Conservation (phyloP, 108 stramenopile genomes). For the Seminavis robusta region DNA sequence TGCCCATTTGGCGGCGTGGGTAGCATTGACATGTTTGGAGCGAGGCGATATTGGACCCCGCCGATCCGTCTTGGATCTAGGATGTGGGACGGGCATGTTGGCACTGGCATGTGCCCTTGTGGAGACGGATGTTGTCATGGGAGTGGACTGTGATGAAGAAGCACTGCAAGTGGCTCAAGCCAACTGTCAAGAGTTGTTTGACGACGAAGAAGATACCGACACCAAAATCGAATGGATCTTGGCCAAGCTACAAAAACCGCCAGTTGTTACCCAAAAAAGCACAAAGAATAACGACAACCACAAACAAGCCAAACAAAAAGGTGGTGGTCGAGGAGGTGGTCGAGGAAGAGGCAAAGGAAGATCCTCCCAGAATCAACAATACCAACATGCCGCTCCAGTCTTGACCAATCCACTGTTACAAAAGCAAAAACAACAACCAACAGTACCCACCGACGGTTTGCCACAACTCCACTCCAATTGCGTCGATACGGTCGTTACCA, state of each 20-base stretch:
- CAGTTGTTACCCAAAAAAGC: not conserved
- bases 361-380: not conserved
- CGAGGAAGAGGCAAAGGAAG: slow-evolving; percentile 25
- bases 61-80: slow-evolving; percentile 78
- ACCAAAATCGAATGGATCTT: slow-evolving; percentile 26
- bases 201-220: slow-evolving; percentile 20
- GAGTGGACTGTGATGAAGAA: slow-evolving; percentile 82
- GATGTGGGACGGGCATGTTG: slow-evolving; percentile 95
- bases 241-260: slow-evolving; percentile 37
- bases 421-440: not conserved
- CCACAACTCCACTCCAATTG: slow-evolving; percentile 1
- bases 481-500: slow-evolving; percentile 74
- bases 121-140: slow-evolving; percentile 53
- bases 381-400: not conserved
- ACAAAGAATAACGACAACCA: not conserved
- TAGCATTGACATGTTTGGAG: slow-evolving; percentile 67
- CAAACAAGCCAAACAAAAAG: not conserved
- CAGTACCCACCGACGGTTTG: slow-evolving; percentile 4
- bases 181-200: slow-evolving; percentile 44
- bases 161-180: slow-evolving; percentile 68
- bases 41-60: slow-evolving; percentile 60
- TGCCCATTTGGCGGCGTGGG: slow-evolving; percentile 71
- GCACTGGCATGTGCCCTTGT: slow-evolving; percentile 70
- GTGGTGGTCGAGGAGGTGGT: slow-evolving; percentile 23
- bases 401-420: not conserved